These are phyloP conservation scores for Ogataea corticis DNA, from an alignment of 805 yeast species.

Conservation along the genomic window DNA sequence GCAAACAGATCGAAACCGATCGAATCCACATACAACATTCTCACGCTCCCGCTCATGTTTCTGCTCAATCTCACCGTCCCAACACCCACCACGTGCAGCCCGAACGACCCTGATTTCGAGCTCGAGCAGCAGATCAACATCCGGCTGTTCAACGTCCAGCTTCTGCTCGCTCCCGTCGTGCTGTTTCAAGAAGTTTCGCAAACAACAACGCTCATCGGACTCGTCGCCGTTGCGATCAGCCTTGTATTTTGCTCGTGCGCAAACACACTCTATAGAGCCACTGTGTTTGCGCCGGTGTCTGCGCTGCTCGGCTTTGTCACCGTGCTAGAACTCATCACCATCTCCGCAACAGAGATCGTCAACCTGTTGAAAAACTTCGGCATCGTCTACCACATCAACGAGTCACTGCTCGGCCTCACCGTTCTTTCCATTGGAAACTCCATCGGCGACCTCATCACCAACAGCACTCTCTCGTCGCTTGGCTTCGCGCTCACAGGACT, in stretches of 20 bases:
- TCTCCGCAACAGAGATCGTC: slow-evolving; percentile 32
- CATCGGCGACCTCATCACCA: slow-evolving; percentile 53
- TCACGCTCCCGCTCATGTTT: slow-evolving; percentile 28
- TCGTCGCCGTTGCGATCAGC: slow-evolving; percentile 3
- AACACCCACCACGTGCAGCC: slow-evolving; percentile 21
- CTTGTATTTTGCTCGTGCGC: not conserved
- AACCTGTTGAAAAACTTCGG: slow-evolving; percentile 45
- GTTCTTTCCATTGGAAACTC: slow-evolving; percentile 52
- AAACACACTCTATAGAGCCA: slow-evolving; percentile 8
- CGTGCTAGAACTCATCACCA: slow-evolving; percentile 32
- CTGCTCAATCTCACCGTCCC: slow-evolving; percentile 31
- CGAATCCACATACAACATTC: slow-evolving; percentile 26
- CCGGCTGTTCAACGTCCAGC: slow-evolving; percentile 32
- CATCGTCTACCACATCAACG: slow-evolving; percentile 42
- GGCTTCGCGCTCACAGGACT: slow-evolving; percentile 46
- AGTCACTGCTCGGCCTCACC: slow-evolving; percentile 49
- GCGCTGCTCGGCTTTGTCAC: slow-evolving; percentile 32
- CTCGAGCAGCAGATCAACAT: slow-evolving; percentile 25
- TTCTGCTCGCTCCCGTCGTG: slow-evolving; percentile 24
- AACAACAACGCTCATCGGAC: slow-evolving; percentile 1
- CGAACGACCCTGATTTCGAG: not conserved
- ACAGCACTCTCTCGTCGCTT: slow-evolving; percentile 41
- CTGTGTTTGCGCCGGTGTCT: slow-evolving; percentile 23
- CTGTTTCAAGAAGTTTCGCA: not conserved
- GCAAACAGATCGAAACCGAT: slow-evolving; percentile 14